phyloP scores from a whole-genome alignment of 176 grass and related monocot genomes.

The Raddia guianensis region DNA sequence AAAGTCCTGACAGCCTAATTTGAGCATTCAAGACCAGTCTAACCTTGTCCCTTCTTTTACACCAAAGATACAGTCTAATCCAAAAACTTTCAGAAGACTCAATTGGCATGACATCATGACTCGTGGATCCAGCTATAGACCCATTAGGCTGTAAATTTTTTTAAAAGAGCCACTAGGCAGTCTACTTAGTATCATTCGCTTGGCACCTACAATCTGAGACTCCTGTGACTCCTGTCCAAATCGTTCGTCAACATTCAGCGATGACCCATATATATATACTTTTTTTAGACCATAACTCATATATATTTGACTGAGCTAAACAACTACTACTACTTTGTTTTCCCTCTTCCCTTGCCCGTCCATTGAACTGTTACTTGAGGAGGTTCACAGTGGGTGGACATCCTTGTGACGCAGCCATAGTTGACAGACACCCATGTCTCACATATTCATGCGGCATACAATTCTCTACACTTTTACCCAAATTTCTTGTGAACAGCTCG shows the following conservation, averaged over 20 bases:
- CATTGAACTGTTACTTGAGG: not conserved
- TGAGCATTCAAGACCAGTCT: too few species aligned
- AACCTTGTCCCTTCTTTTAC: not conserved
- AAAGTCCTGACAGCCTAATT: not conserved
- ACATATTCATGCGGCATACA: too few species aligned
- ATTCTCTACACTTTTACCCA: too few species aligned
- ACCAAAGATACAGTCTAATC: not conserved
- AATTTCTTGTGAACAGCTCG: too few species aligned
- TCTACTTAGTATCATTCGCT: not conserved
- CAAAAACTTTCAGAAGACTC: not conserved
- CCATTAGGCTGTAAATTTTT: not conserved
- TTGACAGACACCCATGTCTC: too few species aligned
- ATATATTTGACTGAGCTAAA: not conserved
- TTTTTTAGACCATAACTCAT: too few species aligned
- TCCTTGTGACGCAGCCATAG: not conserved
- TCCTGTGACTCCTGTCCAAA: not conserved
- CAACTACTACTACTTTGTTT: not conserved
- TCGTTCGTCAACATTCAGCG: not conserved
- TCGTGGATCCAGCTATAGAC: not conserved
- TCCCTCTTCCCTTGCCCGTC: not conserved
- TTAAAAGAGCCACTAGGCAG: not conserved
- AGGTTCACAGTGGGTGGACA: slow-evolving; percentile 13
- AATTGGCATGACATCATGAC: not conserved
- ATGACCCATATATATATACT: too few species aligned
- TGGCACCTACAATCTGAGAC: not conserved